phyloP scores from a whole-genome alignment of 2,329 filamentous ascomycete species.

The Lasiodiplodia gonubiensis region DNA sequence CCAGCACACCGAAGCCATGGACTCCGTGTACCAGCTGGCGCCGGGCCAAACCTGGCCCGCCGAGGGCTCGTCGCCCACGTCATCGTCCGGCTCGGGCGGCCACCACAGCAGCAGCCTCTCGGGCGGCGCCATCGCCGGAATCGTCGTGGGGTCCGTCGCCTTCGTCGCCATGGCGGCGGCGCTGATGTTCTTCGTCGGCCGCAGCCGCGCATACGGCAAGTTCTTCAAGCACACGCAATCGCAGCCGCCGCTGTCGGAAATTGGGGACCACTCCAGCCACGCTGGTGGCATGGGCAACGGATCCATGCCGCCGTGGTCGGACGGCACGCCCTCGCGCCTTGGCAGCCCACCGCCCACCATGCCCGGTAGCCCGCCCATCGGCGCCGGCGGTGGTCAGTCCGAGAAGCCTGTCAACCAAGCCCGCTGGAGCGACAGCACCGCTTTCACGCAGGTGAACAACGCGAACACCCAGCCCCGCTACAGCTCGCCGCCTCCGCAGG shows the following conservation, averaged over 20 bases:
- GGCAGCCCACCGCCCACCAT: conserved; percentile 16
- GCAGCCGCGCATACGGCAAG: conserved; percentile 33
- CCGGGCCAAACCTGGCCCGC: conserved; percentile 49
- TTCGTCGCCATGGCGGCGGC: conserved; percentile 66
- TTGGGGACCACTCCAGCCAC: conserved; percentile 1
- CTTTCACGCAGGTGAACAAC: conserved; percentile 3
- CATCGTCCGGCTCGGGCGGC: conserved; percentile 20
- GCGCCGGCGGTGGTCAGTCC: neutral
- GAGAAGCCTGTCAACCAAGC: conserved; percentile 17
- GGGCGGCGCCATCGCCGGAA: conserved; percentile 51
- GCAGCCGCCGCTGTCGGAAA: conserved; percentile 9
- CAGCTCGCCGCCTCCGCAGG: conserved; percentile 4
- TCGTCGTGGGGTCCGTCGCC: conserved; percentile 68
- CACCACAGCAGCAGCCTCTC: conserved; percentile 37
- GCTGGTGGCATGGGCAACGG: neutral
- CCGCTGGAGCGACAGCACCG: conserved; percentile 26
- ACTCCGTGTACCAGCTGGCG: conserved; percentile 37
- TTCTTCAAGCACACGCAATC: conserved; percentile 28
- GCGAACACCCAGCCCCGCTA: neutral
- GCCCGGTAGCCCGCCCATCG: conserved; percentile 4
- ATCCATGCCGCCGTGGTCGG: conserved; percentile 1
- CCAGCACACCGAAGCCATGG: conserved; percentile 32
- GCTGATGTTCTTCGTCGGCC: conserved; percentile 69
- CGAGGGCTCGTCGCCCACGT: conserved; percentile 34
- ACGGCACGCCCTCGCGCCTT: conserved; percentile 15